phyloP scores from a whole-genome alignment of 2,329 filamentous ascomycete genomes.

The Thielaviopsis populi region DNA sequence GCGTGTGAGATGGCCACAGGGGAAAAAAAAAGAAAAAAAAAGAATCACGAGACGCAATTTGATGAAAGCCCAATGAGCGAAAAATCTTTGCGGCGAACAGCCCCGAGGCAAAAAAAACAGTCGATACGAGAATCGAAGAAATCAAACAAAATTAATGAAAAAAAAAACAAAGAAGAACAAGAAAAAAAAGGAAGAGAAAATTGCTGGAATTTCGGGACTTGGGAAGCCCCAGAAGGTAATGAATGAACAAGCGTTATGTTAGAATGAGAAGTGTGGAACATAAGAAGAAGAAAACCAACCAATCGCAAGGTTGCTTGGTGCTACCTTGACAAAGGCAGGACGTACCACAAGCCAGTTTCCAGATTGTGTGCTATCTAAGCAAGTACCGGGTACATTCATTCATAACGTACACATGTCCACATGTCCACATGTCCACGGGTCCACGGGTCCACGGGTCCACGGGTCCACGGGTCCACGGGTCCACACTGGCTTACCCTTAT shows the following conservation, averaged over 20 bases:
- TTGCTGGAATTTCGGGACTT: not conserved
- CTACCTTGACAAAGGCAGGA: not conserved
- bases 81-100: not conserved
- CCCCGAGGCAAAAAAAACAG: not conserved
- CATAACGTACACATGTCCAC: not conserved
- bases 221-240: not conserved
- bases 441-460: no score
- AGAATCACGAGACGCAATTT: not conserved
- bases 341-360: not conserved
- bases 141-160: not conserved
- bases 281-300: not conserved
- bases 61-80: not conserved
- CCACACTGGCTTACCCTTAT: no score
- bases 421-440: no score
- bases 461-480: no score
- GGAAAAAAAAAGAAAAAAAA: not conserved
- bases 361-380: not conserved
- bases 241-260: not conserved
- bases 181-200: not conserved
- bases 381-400: not conserved
- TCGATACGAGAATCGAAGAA: not conserved
- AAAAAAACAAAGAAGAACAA: not conserved
- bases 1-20: not conserved
- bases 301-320: not conserved
- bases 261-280: not conserved